These are phyloP conservation scores for Mycosphaerella sp. DNA, from an alignment of 2,329 filamentous ascomycete genomes.

Conservation along the genomic window DNA sequence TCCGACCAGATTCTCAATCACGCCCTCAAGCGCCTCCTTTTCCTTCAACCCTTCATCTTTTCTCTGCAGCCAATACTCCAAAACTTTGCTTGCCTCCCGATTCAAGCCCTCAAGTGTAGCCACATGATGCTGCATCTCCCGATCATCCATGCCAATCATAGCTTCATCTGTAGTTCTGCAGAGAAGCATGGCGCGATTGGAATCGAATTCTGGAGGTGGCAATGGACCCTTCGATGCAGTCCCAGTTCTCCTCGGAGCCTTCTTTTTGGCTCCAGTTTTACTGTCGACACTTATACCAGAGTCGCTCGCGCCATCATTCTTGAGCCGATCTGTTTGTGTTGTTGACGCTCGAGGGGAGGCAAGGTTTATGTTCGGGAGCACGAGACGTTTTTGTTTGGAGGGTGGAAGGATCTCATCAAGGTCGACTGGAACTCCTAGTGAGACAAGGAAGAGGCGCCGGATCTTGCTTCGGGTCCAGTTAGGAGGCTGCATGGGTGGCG, in stretches of 20 bases:
- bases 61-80: conserved; percentile 83
- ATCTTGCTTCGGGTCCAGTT: conserved; percentile 98
- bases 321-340: conserved; percentile 34
- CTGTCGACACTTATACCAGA: conserved; percentile 31
- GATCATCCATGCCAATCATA: conserved; percentile 67
- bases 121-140: conserved; percentile 68
- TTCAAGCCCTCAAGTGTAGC: conserved; percentile 62
- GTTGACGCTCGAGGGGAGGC: conserved; percentile 34
- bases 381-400: conserved; percentile 95
- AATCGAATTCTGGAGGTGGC: conserved; percentile 67
- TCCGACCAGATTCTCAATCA: conserved; percentile 85
- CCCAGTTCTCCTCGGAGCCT: conserved; percentile 30
- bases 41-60: conserved; percentile 84
- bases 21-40: conserved; percentile 88
- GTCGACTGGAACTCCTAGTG: conserved; percentile 90
- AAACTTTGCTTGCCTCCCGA: conserved; percentile 63
- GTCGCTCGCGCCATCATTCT: conserved; percentile 28
- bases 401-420: conserved; percentile 95
- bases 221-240: conserved; percentile 51
- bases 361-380: conserved; percentile 69
- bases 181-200: conserved; percentile 68
- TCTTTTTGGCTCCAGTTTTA: conserved; percentile 25
- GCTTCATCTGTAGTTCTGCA: conserved; percentile 82
- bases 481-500: conserved; percentile 86
- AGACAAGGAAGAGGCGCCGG: conserved; percentile 88